Evolutionary conservation across 306 rosid species (phyloP).

Genomic region (Glycine soja): DNA sequence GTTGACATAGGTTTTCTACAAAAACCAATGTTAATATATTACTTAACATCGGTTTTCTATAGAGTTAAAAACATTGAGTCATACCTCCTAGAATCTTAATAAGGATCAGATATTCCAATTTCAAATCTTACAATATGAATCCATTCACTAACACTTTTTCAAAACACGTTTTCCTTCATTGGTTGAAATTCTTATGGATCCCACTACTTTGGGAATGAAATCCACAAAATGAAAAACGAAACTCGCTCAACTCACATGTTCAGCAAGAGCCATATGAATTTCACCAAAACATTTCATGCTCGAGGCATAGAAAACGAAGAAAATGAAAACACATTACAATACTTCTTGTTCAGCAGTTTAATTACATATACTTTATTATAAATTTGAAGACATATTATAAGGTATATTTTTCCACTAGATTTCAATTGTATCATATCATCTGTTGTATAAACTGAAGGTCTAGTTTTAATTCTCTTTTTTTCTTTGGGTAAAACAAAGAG

Average conservation of each 20-base stretch:
- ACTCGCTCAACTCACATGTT: too few species aligned
- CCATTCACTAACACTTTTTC: conserved; percentile 25
- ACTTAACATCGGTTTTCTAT: too few species aligned
- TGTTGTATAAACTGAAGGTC: background rate
- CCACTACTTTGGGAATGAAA: background rate
- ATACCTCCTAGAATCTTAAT: too few species aligned
- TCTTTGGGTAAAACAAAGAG: background rate
- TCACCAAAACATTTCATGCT: background rate
- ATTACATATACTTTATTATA: background rate
- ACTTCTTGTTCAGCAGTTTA: background rate
- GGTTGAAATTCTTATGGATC: background rate
- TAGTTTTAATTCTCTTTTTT: background rate
- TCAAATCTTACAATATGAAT: too few species aligned
- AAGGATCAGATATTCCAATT: too few species aligned
- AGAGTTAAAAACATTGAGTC: too few species aligned
- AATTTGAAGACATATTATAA: background rate
- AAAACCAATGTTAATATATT: too few species aligned
- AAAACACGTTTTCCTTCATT: background rate
- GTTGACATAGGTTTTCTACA: too few species aligned
- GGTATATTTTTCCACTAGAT: background rate
- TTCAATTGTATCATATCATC: background rate
- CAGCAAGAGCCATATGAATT: too few species aligned
- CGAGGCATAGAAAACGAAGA: background rate
- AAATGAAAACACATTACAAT: too few species aligned
- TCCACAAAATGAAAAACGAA: too few species aligned